phyloP scores from a whole-genome alignment of 2,329 filamentous ascomycete genomes.

The Neurospora sp. region DNA sequence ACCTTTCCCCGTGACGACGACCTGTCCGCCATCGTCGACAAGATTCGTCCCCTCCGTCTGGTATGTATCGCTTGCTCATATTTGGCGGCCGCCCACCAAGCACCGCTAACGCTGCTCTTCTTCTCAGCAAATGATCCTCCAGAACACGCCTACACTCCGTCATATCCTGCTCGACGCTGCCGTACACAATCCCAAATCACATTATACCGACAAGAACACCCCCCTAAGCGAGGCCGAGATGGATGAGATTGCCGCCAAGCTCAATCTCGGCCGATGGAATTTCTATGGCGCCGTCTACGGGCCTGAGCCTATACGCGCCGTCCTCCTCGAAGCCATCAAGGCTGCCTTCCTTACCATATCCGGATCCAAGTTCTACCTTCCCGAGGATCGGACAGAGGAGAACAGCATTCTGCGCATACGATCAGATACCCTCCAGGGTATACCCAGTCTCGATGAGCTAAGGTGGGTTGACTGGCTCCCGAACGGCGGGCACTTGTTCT shows the following conservation, averaged over 20 bases:
- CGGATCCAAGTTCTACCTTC: conserved; percentile 32
- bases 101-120: not conserved
- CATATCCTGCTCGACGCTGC: conserved; percentile 31
- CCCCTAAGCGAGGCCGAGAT: not conserved
- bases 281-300: conserved; percentile 40
- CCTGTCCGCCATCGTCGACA: conserved; percentile 25
- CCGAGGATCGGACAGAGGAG: conserved; percentile 28
- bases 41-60: conserved; percentile 24
- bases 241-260: not conserved
- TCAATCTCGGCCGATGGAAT: conserved; percentile 26
- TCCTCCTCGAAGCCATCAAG: conserved; percentile 31
- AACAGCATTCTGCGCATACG: conserved; percentile 27
- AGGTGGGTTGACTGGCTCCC: conserved; percentile 39
- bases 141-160: conserved; percentile 37
- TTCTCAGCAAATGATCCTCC: conserved; percentile 30
- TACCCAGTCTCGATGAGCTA: conserved; percentile 28
- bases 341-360: conserved; percentile 30
- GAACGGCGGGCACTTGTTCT: conserved; percentile 42
- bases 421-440: conserved; percentile 24
- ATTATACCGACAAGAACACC: conserved; percentile 14
- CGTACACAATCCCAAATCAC: conserved; percentile 20
- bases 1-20: conserved; percentile 31
- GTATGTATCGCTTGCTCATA: not conserved
- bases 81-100: not conserved
- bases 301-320: conserved; percentile 19